Evolutionary conservation across 2,329 filamentous ascomycete genomes (phyloP), one percentile per base, ranked within the genome.

Genomic region (Phyllosticta citrichinensis): DNA sequence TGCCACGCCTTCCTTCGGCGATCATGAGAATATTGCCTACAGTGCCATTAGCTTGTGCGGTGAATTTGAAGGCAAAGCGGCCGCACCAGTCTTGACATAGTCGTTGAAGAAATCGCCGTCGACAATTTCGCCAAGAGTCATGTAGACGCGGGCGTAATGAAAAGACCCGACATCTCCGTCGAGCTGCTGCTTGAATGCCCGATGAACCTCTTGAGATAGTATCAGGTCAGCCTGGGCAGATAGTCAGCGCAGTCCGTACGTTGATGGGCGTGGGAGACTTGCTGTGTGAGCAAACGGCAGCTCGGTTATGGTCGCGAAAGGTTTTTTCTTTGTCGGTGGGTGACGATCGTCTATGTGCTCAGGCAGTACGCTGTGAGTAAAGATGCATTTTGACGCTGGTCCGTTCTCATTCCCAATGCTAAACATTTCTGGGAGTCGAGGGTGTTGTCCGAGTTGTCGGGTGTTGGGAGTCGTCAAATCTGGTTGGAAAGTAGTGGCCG

Each of bases 1-100:
- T 80, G 2, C 84, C 86, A 8, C 81, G 77, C 33, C 82, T 81
- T 12, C 91, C 91, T 71, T 92, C 83, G 0, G 92, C 96, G 2
- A 96, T 80, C 87, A 97, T 89, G 66, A 89, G 73, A 56, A 95
- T 77, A 69, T 91, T 86, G 5, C 90, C 90, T 91, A 62, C 2
- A 17, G 30, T 24, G 2, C 10, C 60, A 63, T 63, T 5, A 2
- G 24, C 14, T 24, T 56, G n/a, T 53, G 50, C 5, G 9, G 5
- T 5, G 1, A 0, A 19, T 14, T 3, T 11, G 12, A 2, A 17
- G 5, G 12, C 11, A 25, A 10, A 9, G 14, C 11, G 9, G n/a
- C 60, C 70, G 22, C 75, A 89, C 89, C 88, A 63, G 81, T 81
- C 73, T 96, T 96, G 66, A 97, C 86, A 70, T 95, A 92, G 52